Conservation (phyloP, 768 basidiomycete genomes). For the Butyriboletus loyo region DNA sequence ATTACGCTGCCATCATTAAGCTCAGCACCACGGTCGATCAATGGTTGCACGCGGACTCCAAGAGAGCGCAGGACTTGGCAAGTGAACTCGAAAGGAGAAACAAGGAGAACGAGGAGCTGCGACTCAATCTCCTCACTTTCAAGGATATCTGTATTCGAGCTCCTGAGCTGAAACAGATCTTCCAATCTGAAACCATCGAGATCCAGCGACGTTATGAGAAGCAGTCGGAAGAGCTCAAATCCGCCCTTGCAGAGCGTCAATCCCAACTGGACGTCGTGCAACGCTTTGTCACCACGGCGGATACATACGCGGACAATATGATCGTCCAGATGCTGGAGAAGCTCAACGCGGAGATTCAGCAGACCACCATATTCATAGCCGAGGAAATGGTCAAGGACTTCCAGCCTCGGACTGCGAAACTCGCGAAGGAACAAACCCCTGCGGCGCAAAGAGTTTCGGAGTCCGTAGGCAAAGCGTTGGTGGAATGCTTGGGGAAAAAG, state of each 20-base stretch:
- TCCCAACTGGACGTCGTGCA: constrained; percentile 1
- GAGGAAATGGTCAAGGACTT: background rate
- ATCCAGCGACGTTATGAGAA: background rate
- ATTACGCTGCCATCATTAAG: constrained; percentile 1
- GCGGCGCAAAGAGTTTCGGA: background rate
- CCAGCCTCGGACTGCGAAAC: background rate
- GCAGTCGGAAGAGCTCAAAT: background rate
- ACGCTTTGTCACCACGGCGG: constrained; percentile 3
- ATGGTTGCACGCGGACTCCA: constrained; percentile 9
- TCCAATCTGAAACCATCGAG: constrained; percentile 9
- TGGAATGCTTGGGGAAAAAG: background rate
- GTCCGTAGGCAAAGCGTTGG: background rate
- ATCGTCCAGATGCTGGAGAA: constrained; percentile 5
- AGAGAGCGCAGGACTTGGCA: constrained; percentile 1
- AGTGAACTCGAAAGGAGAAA: constrained; percentile 5
- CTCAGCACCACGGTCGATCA: constrained; percentile 6
- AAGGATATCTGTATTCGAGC: constrained; percentile 9
- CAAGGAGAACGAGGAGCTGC: constrained; percentile 11
- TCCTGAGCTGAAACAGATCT: constrained; percentile 8
- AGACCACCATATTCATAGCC: constrained; percentile 7
- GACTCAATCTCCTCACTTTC: background rate
- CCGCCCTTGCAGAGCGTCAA: background rate
- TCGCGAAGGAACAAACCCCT: background rate
- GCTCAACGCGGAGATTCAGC: constrained; percentile 15
- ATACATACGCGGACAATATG: constrained; percentile 5